These are phyloP conservation scores for Epichloe uncinata DNA, from an alignment of 2,329 filamentous ascomycete species.

Conservation along the genomic window DNA sequence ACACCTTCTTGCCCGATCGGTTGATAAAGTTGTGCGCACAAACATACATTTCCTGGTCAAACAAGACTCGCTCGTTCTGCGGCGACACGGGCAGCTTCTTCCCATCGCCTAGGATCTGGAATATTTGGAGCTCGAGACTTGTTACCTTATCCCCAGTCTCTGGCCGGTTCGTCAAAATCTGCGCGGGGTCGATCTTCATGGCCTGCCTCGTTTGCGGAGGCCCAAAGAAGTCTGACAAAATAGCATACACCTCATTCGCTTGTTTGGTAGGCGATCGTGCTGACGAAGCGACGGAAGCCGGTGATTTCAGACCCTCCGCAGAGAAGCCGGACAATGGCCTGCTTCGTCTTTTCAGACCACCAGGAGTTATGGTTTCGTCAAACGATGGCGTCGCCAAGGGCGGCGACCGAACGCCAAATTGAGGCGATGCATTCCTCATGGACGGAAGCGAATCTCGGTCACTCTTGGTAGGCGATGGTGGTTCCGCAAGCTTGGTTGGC, in stretches of 20 bases:
- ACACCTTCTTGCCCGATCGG: constrained; percentile 44
- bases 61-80: constrained; percentile 77
- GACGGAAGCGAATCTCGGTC: constrained; percentile 23
- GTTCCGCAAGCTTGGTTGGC: constrained; percentile 23
- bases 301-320: constrained; percentile 8
- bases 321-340: constrained; percentile 11
- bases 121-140: constrained; percentile 62
- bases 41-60: constrained; percentile 82
- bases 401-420: constrained; percentile 5
- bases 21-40: constrained; percentile 65
- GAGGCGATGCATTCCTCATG: constrained; percentile 21
- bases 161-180: constrained; percentile 52
- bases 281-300: constrained; percentile 20
- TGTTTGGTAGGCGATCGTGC: constrained; percentile 36
- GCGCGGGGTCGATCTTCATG: constrained; percentile 58
- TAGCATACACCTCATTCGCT: constrained; percentile 31
- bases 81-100: constrained; percentile 59
- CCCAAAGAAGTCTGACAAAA: constrained; percentile 74
- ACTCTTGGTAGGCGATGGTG: constrained; percentile 20
- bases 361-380: constrained; percentile 2
- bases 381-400: constrained; percentile 4
- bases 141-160: constrained; percentile 44
- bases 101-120: constrained; percentile 67
- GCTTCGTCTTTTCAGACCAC: neutral
- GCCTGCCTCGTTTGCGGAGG: constrained; percentile 32